Percentiles rank a stretch among this genome's conserved stretches.
Evolutionary conservation across 495 filamentous ascomycete genomes (phyloP).

Genomic region (Penicillium verhagenii): DNA sequence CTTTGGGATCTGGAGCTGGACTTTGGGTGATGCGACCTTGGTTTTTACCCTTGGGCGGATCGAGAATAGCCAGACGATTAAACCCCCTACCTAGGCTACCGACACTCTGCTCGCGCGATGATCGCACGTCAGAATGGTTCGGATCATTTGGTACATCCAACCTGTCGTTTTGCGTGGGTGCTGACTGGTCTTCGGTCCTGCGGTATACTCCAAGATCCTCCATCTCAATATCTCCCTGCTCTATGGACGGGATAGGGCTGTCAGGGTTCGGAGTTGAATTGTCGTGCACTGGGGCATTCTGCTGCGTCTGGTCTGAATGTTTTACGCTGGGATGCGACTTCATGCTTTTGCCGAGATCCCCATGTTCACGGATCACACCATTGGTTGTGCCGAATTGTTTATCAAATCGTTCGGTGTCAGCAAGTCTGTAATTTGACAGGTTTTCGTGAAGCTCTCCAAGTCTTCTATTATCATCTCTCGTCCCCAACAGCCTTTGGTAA

Average conservation of each 20-base stretch:
- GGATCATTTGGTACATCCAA: neutral
- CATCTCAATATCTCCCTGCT: neutral
- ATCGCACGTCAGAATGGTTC: neutral
- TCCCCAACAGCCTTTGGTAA: too few species aligned
- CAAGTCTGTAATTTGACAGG: too few species aligned
- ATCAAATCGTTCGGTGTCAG: too few species aligned
- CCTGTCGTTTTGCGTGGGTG: neutral
- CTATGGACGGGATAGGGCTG: neutral
- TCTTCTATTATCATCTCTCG: too few species aligned
- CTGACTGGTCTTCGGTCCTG: neutral
- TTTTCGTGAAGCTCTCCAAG: too few species aligned
- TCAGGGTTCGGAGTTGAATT: neutral
- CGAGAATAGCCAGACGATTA: neutral
- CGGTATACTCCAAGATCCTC: neutral
- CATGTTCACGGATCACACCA: too few species aligned
- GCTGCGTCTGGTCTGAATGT: neutral
- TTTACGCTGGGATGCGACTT: neutral
- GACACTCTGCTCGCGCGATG: neutral
- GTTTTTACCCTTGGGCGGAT: neutral
- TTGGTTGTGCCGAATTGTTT: too few species aligned
- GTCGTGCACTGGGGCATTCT: neutral
- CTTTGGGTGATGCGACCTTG: neutral
- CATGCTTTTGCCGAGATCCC: neutral
- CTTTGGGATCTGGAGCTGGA: neutral
- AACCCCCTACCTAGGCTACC: neutral